Evolutionary conservation across 495 filamentous ascomycete species (phyloP).

Genomic region (Hypoxylon lienhwacheense): DNA sequence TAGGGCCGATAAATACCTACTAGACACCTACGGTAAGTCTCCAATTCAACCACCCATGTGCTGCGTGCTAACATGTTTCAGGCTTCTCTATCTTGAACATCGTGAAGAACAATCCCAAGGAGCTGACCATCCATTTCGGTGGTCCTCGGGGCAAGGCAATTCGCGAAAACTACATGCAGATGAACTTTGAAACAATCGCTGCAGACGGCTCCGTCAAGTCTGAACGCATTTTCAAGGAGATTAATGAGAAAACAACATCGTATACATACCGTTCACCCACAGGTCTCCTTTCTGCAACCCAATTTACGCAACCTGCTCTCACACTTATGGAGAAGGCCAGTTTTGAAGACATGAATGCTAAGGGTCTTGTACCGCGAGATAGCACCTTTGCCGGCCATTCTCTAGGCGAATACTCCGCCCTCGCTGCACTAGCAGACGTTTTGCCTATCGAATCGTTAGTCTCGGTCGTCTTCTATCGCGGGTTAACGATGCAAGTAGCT

Average conservation of each 20-base stretch:
- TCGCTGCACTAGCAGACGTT: conserved; percentile 95
- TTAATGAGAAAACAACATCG: conserved; percentile 84
- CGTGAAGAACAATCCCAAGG: conserved; percentile 98
- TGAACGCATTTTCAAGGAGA: conserved; percentile 98
- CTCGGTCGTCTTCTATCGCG: conserved; percentile 98
- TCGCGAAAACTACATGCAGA: conserved; percentile 98
- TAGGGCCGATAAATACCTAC: conserved; percentile 93
- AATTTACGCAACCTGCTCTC: conserved; percentile 96
- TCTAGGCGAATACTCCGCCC: conserved; percentile 95
- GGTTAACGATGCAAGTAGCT: conserved; percentile 98
- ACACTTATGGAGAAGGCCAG: conserved; percentile 99
- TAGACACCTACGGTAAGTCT: conserved; percentile 91
- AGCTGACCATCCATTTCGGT: conserved; percentile 97
- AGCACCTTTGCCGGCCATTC: conserved; percentile 98
- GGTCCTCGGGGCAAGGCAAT: conserved; percentile 96
- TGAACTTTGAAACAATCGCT: conserved; percentile 97
- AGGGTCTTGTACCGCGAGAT: conserved; percentile 92
- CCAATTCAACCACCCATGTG: neutral
- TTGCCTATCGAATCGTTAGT: conserved; percentile 99
- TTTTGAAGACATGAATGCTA: conserved; percentile 98
- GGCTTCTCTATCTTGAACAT: conserved; percentile 97
- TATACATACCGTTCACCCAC: conserved; percentile 97
- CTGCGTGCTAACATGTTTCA: conserved; percentile 50
- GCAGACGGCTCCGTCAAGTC: conserved; percentile 91
- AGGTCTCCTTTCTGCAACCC: conserved; percentile 93